Evolutionary conservation across 2,329 filamentous ascomycete species (phyloP), one percentile per base, ranked within the genome.

Genomic region (Fusarium foetens): DNA sequence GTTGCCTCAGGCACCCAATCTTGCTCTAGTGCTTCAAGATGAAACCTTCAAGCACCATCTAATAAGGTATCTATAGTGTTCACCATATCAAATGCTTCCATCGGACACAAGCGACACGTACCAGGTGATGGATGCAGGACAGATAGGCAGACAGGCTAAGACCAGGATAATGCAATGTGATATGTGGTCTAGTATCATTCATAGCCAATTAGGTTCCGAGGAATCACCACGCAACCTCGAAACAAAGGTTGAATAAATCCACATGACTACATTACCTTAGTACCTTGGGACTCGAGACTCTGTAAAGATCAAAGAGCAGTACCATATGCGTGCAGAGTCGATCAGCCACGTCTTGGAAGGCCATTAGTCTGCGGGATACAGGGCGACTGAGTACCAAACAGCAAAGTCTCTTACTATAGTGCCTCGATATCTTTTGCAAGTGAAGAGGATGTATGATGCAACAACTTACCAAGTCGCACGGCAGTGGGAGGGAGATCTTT

Each of bases 261-360:
- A 68, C 66, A 69, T 64, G 58, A 69, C 64, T 41, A 45, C 29
- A 48, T 29, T 29, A n/a, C 16, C 27, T 46, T 10, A 29, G 25
- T 19, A 17, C 46, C 29, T 19, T 19, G n/a, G 27, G 35, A 39
- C 48, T 21, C 23, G n/a, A 25, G 35, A 31, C n/a, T 27, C 38
- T 27, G 35, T 12, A 54, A 27, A 38, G 27, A 14, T 23, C 35
- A 59, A 33, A 23, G 27, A n/a, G 48, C 14, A 53, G 19, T 29
- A 21, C 49, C 49, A 52, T 38, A 27, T 39, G 23, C 7, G 31
- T 53, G 19, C 23, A 27, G 49, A 38, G 19, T 39, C 25, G 33
- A 27, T 38, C 29, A 53, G 23, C 33, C 33, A 39, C 19, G 19
- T 39, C 19, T 13, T 17, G 13, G 35, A 27, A 29, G 23, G 33